Percentiles rank a stretch among this genome's conserved stretches.
Evolutionary conservation across 192 early-diverging fungal genomes (phyloP).

Genomic region (Phlyctochytrium planicorne): DNA sequence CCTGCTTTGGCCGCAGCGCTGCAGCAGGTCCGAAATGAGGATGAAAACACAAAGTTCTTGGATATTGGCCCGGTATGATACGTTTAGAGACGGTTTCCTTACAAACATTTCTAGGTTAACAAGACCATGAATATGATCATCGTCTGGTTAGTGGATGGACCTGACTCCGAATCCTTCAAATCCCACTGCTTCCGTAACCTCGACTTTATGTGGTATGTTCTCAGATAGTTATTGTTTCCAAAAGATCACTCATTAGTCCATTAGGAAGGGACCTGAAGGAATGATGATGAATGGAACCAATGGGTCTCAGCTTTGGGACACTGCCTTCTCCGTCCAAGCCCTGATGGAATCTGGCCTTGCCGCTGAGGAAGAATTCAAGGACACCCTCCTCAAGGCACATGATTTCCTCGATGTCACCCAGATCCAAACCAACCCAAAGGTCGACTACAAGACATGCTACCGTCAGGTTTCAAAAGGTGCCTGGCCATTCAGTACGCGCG

Average conservation of each 20-base stretch:
- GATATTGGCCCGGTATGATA: constrained; percentile 79
- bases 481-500: constrained; percentile 94
- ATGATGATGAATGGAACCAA: constrained; percentile 97
- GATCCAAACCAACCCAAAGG: constrained; percentile 71
- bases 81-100: neutral
- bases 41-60: constrained; percentile 83
- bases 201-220: constrained; percentile 97
- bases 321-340: constrained; percentile 84
- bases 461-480: constrained; percentile 86
- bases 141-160: constrained; percentile 81
- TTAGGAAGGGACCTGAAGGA: constrained; percentile 81
- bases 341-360: constrained; percentile 73
- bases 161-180: constrained; percentile 76
- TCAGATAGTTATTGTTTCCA: neutral
- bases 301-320: constrained; percentile 97
- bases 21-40: constrained; percentile 82
- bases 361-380: constrained; percentile 64
- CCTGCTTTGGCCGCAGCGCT: constrained; percentile 73
- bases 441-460: constrained; percentile 65
- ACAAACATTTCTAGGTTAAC: constrained; percentile 60
- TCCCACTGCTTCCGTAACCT: constrained; percentile 66
- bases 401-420: constrained; percentile 79
- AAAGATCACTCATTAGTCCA: constrained; percentile 6
- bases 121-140: constrained; percentile 90
- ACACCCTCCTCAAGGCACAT: constrained; percentile 65